Base-by-base conservation (phyloP, 345 rosid species). In the Lenwebbia sp. region DNA sequence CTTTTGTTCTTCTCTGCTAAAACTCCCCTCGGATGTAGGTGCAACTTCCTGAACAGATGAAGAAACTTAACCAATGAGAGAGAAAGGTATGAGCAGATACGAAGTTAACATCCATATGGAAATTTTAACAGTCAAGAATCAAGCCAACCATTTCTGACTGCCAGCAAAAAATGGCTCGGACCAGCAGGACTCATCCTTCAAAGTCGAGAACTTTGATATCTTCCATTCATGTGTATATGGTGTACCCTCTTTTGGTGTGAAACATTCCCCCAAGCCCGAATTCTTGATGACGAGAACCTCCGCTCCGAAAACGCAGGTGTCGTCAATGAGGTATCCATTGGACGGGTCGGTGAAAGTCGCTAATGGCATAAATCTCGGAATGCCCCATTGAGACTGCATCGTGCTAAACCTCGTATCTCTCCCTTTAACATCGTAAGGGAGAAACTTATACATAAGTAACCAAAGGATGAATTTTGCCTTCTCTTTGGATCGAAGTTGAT, bases 281-380 rank as follows among this genome's bases (percentile, higher is more conserved):
- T 56, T 26, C 55, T 87, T 44, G 23, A 23, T 9, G 30, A 87
- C 52, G 30, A 87, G 51, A n/a, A 84, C 23, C 56, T 78, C 86
- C 25, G 25, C 86, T 7, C 88, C 88, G 76, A 84, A 84, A 21
- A n/a, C n/a, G 83, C 88, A 56, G 19, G 17, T 54, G 49, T 76
- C 82, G 26, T 87, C 40, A 22, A 84, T 28, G 33, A 87, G 86
- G 83, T 84, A 87, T 49, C 86, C 86, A 75, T 57, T 74, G 13
- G 86, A 84, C 12, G 78, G 37, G 33, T 87, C 83, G 5, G 75
- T 84, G 86, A 87, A 84, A 26, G 44, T n/a, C 17, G 47, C 33
- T 5, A 75, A 49, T 0, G 81, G 51, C 56, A 87, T 37, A 30
- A 87, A 75, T 51, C 58, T 76, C 5, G 81, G 49, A 1, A 87